These are phyloP conservation scores for Boletus reticulatus DNA, from an alignment of 768 basidiomycete genomes.

Conservation along the genomic window DNA sequence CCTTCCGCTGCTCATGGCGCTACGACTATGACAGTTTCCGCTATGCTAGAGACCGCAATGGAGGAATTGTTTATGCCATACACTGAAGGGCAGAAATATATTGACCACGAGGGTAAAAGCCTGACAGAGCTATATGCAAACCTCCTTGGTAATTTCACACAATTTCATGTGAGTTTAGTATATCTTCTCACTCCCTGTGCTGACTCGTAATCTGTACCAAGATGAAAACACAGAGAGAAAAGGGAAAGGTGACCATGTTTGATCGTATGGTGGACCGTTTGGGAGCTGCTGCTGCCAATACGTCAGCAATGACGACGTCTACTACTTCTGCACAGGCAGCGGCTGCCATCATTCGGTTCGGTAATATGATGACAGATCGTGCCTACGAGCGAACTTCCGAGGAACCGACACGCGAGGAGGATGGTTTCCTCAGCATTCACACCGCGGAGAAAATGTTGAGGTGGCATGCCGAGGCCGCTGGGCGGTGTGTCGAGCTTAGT, in stretches of 20 bases:
- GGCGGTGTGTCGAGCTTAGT: constrained; percentile 90
- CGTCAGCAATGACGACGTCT: constrained; percentile 54
- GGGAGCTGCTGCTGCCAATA: constrained; percentile 69
- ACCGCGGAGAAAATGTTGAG: constrained; percentile 88
- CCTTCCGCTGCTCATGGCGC: constrained; percentile 41
- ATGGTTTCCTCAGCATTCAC: constrained; percentile 74
- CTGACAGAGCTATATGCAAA: constrained; percentile 74
- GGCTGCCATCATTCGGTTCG: constrained; percentile 85
- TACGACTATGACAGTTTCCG: constrained; percentile 52
- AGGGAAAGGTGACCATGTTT: constrained; percentile 73
- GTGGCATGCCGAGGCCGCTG: constrained; percentile 98
- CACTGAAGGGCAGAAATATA: constrained; percentile 85
- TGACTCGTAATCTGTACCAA: constrained; percentile 19
- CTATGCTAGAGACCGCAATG: constrained; percentile 93
- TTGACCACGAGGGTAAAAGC: constrained; percentile 88
- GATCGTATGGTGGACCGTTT: constrained; percentile 90
- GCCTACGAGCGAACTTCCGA: constrained; percentile 54
- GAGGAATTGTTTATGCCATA: constrained; percentile 96
- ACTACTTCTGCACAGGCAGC: constrained; percentile 83
- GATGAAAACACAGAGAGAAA: constrained; percentile 57
- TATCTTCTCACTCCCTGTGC: not conserved
- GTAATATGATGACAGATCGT: constrained; percentile 64
- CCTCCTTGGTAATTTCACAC: constrained; percentile 71
- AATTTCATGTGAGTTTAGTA: constrained; percentile 70
- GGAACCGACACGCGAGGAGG: constrained; percentile 74